Base-by-base conservation (phyloP, 2,329 filamentous ascomycete species). In the Oidium heveae region DNA sequence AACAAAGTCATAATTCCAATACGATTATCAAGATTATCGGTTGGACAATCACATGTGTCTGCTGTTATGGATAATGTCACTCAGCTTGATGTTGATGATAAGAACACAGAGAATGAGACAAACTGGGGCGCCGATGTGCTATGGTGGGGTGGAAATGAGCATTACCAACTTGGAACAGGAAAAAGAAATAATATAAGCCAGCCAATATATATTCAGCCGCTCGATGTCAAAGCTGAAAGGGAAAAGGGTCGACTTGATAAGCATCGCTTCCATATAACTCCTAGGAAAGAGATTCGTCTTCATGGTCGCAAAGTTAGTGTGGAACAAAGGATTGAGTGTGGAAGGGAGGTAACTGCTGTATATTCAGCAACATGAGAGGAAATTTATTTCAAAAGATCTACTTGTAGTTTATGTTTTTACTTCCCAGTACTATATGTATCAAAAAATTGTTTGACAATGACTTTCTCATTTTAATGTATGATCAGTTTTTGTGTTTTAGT, bases 81-180 rank as follows among this genome's bases (percentile, higher is more conserved):
- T 0, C 73, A 79, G 54, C 73, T 87, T 6, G 65, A 62, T 57
- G 68, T 64, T 54, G 71, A 62, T 16, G 34, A 51, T 12, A 66
- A 67, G 57, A 61, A 66, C 16, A 73, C 74, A 1, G 70, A 76
- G 43, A 82, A 84, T 59, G 83, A 87, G 62, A 86, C 80, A 1
- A 88, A 91, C 65, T 94, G 81, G 77, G 91, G 91, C 52, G 79
- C 83, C 4, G 91, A 96, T 65, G 80, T 88, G 33, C 66, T 96
- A 1, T 93, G 86, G 72, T 98, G 88, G 86, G 91, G 91, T 58
- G 86, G 86, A 54, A 98, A 96, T 63, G 88, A 96, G 69, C 77
- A 82, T 65, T 95, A 84, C 67, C 91, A 98, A 68, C 76, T 98
- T 28, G 91, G 91, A 13, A 95, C 84, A 0, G 88, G 91, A 32